Evolutionary conservation across 2,329 filamentous ascomycete species (phyloP), one percentile per base, ranked within the genome.

Genomic region (Chalaropsis ovoidea): DNA sequence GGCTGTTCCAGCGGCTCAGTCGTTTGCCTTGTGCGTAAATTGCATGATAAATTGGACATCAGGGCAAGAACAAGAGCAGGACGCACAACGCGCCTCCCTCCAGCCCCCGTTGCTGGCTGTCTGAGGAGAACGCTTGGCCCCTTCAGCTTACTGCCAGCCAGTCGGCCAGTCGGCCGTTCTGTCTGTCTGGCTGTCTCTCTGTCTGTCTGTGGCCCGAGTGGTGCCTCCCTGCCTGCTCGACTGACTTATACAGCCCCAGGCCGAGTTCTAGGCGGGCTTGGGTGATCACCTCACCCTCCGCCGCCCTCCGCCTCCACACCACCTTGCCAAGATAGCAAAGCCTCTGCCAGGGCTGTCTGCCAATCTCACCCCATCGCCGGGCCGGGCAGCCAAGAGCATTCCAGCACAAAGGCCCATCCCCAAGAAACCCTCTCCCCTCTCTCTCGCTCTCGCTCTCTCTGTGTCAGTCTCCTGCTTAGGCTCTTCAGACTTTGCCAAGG

Each of bases 401-500:
- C 47, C 47, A 52, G n/a, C 19, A 10, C 4, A 39, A 39, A 39
- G 8, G 35, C 4, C 35, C 35, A 39, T 39, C 35, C 35, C 8
- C 35, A 39, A 39, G 35, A 8, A 39, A 39, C 35, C 35, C 35
- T 39, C 35, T 52, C n/a, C 13, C 47, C 3, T 13, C 8, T 19
- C 45, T 22, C 45, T 3, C 45, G 3, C 45, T 7, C n/a, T 11
- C 45, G 7, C n/a, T 19, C 45, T 22, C 45, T 47, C 43, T 7
- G 8, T 49, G 3, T 35, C 31, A 7, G 5, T 27, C 19, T 15
- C 47, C 24, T 24, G 19, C 47, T 27, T 52, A 52, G 47, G 47
- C 47, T 52, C 47, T 52, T 52, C 47, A 52, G 47, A 52, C 47
- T 52, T 13, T 52, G 47, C 47, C 47, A 52, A 52, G 47, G 47